A percentile compares a stretch with the other conserved stretches of the same genome.
Evolutionary conservation across 148 eudicot species (phyloP).

Genomic region (Spergularia marina): DNA sequence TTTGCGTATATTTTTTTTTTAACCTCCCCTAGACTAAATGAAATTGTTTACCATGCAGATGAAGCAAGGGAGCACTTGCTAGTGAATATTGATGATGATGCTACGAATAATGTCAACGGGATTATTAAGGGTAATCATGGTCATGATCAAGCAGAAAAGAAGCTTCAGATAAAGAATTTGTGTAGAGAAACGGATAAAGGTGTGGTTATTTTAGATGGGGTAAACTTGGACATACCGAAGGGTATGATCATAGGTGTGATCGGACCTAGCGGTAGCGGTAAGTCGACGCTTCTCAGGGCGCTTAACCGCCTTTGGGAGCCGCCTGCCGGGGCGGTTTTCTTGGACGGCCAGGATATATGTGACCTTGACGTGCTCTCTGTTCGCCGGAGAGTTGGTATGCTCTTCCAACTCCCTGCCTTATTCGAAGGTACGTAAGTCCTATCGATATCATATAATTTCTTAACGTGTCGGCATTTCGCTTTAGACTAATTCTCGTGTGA

Average conservation of each 20-base stretch:
- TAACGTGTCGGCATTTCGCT: neutral
- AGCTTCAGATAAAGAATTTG: slow-evolving; percentile 24
- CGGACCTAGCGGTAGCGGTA: slow-evolving; percentile 38
- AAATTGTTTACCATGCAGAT: neutral
- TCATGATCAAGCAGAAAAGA: slow-evolving; percentile 1
- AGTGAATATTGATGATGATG: slow-evolving; percentile 9
- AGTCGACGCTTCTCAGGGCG: slow-evolving; percentile 33
- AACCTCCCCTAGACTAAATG: no score
- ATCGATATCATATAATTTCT: no score
- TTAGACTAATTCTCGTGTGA: no score
- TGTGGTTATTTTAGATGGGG: slow-evolving; percentile 25
- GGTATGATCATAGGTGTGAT: slow-evolving; percentile 34
- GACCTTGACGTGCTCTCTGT: slow-evolving; percentile 33
- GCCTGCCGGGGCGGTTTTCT: slow-evolving; percentile 27
- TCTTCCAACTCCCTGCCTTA: slow-evolving; percentile 36
- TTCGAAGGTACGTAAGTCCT: slow-evolving; percentile 20
- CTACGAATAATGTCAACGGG: neutral
- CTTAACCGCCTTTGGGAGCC: slow-evolving; percentile 37
- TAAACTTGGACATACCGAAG: slow-evolving; percentile 28
- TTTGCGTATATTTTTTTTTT: no score
- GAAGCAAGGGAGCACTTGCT: slow-evolving; percentile 17
- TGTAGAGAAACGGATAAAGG: slow-evolving; percentile 23
- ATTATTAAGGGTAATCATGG: neutral
- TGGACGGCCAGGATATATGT: slow-evolving; percentile 31
- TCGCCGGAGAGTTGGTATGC: slow-evolving; percentile 37